Percentiles rank a stretch among this genome's conserved stretches.
Evolutionary conservation across 2,329 filamentous ascomycete genomes (phyloP).

Genomic region (Colletotrichum sp.): DNA sequence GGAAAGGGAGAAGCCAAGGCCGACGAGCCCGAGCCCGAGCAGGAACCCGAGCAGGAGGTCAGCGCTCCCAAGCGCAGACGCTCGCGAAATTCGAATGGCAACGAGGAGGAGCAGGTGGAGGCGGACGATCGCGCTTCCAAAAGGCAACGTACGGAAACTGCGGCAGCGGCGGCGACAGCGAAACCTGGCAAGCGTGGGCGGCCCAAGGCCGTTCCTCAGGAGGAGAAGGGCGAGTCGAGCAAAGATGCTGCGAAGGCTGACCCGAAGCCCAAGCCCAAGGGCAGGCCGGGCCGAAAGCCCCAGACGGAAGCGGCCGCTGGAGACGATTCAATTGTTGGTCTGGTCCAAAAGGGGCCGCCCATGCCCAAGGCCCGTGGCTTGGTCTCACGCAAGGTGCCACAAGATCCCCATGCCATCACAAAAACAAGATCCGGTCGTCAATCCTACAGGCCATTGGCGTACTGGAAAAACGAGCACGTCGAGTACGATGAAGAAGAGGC

Average conservation of each 20-base stretch:
- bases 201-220: conserved; percentile 23
- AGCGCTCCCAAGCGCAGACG: conserved; percentile 18
- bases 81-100: conserved; percentile 8
- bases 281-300: conserved; percentile 36
- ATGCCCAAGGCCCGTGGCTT: conserved; percentile 60
- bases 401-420: conserved; percentile 54
- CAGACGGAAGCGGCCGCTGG: conserved; percentile 42
- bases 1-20: conserved; percentile 21
- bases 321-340: conserved; percentile 51
- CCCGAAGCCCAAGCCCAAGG: conserved; percentile 27
- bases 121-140: conserved; percentile 20
- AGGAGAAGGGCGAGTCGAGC: conserved; percentile 21
- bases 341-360: conserved; percentile 58
- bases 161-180: conserved; percentile 1
- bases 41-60: not conserved
- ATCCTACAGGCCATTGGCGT: conserved; percentile 79
- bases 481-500: conserved; percentile 69
- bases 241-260: conserved; percentile 22
- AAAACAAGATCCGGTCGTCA: conserved; percentile 78
- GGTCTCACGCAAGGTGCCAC: conserved; percentile 54
- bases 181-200: conserved; percentile 24
- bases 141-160: conserved; percentile 21
- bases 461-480: conserved; percentile 84
- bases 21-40: not conserved
- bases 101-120: conserved; percentile 16